Evolutionary conservation across 495 filamentous ascomycete species (phyloP).

Genomic region (Neurospora intermedia): DNA sequence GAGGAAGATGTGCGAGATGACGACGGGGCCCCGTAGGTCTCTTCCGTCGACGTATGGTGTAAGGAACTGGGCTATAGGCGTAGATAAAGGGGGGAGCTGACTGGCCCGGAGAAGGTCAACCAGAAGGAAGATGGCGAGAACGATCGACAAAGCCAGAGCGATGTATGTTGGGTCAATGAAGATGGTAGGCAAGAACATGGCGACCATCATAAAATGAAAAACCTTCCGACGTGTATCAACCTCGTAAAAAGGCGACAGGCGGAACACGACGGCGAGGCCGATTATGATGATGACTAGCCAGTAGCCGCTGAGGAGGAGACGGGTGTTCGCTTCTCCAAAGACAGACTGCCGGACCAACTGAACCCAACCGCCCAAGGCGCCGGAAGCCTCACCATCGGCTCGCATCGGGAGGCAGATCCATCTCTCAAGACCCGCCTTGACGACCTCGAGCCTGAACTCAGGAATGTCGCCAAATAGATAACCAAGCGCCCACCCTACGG

Average conservation of each 20-base stretch:
- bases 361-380: conserved; percentile 44
- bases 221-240: conserved; percentile 97
- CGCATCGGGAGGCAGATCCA: conserved; percentile 67
- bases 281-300: conserved; percentile 55
- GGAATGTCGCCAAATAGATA: conserved; percentile 79
- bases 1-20: conserved; percentile 91
- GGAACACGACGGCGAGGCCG: conserved; percentile 64
- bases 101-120: conserved; percentile 82
- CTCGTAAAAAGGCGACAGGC: conserved; percentile 59
- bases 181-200: conserved; percentile 80
- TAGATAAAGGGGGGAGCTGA: conserved; percentile 80
- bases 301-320: conserved; percentile 67
- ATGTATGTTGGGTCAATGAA: conserved; percentile 79
- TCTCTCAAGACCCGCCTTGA: conserved; percentile 51
- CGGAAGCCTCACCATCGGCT: conserved; percentile 17
- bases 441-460: conserved; percentile 53
- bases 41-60: conserved; percentile 91
- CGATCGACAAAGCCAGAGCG: conserved; percentile 61
- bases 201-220: conserved; percentile 96
- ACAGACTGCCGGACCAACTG: conserved; percentile 44
- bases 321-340: conserved; percentile 68
- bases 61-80: conserved; percentile 72
- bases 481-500: conserved; percentile 82
- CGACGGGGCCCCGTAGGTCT: conserved; percentile 85
- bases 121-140: conserved; percentile 72